phyloP scores from a whole-genome alignment of 2,329 filamentous ascomycete genomes.

The Thermothelomyces thermophilus region DNA sequence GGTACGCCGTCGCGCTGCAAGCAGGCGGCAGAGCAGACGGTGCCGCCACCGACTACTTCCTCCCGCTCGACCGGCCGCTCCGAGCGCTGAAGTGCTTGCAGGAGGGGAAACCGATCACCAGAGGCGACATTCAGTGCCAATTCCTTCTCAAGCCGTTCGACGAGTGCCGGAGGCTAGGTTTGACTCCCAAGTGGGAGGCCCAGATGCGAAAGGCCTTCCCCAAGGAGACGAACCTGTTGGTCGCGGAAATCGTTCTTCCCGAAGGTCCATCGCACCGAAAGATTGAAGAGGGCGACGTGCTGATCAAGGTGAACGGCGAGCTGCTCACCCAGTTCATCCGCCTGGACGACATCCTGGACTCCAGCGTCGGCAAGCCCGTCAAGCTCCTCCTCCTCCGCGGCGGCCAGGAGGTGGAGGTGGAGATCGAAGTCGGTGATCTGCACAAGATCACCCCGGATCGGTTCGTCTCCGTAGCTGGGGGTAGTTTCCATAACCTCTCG shows the following conservation, averaged over 20 bases:
- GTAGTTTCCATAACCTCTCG: constrained; percentile 90
- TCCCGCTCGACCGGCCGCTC: constrained; percentile 84
- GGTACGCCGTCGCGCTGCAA: constrained; percentile 84
- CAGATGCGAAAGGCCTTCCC: constrained; percentile 77
- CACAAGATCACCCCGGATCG: constrained; percentile 93
- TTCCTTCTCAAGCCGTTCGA: constrained; percentile 97
- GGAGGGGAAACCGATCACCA: constrained; percentile 64
- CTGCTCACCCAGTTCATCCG: constrained; percentile 89
- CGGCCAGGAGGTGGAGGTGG: constrained; percentile 77
- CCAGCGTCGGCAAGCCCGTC: constrained; percentile 72
- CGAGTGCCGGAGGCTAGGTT: constrained; percentile 82
- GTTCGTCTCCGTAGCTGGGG: constrained; percentile 89
- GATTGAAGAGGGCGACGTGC: constrained; percentile 87
- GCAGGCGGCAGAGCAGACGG: constrained; percentile 91
- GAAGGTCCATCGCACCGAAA: constrained; percentile 81
- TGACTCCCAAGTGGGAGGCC: constrained; percentile 80
- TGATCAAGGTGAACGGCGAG: constrained; percentile 89
- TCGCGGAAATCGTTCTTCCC: constrained; percentile 89
- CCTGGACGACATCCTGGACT: constrained; percentile 86
- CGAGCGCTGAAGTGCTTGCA: constrained; percentile 83
- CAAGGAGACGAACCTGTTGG: constrained; percentile 92
- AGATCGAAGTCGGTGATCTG: constrained; percentile 79
- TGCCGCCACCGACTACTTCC: constrained; percentile 94
- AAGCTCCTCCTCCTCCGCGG: constrained; percentile 80
- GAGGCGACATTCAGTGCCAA: constrained; percentile 96